Evolutionary conservation across 2,329 filamentous ascomycete species (phyloP), one percentile per base, ranked within the genome.

Genomic region (Epichloe sylvatica): DNA sequence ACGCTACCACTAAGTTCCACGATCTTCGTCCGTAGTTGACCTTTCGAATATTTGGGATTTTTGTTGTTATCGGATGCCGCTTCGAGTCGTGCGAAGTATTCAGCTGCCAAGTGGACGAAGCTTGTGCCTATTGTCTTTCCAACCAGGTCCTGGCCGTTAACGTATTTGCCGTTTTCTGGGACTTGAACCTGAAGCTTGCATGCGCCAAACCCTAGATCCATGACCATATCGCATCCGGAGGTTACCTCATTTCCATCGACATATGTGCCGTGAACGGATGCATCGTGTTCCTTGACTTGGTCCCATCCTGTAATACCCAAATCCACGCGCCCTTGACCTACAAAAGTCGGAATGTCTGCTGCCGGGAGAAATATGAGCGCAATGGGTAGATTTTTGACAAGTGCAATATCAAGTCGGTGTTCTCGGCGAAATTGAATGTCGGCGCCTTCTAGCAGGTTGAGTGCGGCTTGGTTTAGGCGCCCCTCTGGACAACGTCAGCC

Each of bases 151-250:
- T 81, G 79, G 5, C 86, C 77, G 43, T 78, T 76, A 42, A 66
- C 68, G 61, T 92, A 82, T 49, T 70, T 62, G 47, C 92, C 91
- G 65, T 92, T 91, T 62, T 86, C 82, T 0, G 92, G 92, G 1
- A 94, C 90, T 68, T 98, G 92, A n/a, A 97, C 89, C 70, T 97
- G 91, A 59, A 98, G 76, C 69, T 85, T 91, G 74, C 92, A 98
- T 54, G 72, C 75, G 42, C 92, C 92, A 63, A 98, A 98, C 35
- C 83, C 87, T 17, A 98, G 77, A 59, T 96, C 87, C 70, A 98
- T 75, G 45, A 98, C 77, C 60, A 92, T 87, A 60, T 92, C 86
- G 50, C 92, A 89, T 51, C 81, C 81, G 3, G 76, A 73, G 25
- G 69, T 67, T 9, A 3, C 13, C 46, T 69, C 74, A 52, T 71